These are phyloP conservation scores for Backusella luteola DNA, from an alignment of 192 early-diverging fungal species.

Conservation along the genomic window DNA sequence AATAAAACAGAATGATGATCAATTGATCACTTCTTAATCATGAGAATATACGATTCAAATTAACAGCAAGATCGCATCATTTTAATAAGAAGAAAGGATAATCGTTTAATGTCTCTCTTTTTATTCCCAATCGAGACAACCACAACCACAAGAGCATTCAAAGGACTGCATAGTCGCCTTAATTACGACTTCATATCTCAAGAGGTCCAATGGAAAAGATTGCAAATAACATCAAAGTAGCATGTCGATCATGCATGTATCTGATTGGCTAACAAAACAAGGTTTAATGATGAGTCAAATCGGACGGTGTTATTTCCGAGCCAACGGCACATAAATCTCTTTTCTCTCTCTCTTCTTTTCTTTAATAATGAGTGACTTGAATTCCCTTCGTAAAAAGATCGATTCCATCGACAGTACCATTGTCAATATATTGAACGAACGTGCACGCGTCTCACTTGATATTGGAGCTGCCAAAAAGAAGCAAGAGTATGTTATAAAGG, in stretches of 20 bases:
- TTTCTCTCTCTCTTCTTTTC: not conserved
- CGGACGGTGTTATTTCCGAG: not conserved
- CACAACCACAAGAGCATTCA: too few relatives aligned
- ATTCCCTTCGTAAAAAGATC: constrained; percentile 61
- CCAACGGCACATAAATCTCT: not conserved
- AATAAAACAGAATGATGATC: too few relatives aligned
- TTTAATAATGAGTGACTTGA: constrained; percentile 46
- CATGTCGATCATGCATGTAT: not conserved
- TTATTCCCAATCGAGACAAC: too few relatives aligned
- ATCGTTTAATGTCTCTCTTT: too few relatives aligned
- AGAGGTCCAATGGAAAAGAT: too few relatives aligned
- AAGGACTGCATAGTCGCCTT: too few relatives aligned
- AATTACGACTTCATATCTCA: too few relatives aligned
- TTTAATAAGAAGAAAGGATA: too few relatives aligned
- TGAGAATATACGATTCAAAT: too few relatives aligned
- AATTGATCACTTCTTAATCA: too few relatives aligned
- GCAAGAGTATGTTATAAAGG: constrained; percentile 13
- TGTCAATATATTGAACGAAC: constrained; percentile 78
- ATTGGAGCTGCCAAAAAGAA: constrained; percentile 72
- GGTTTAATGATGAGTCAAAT: not conserved
- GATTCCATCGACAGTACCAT: constrained; percentile 73
- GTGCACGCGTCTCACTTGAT: constrained; percentile 75
- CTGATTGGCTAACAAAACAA: not conserved
- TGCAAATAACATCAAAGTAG: too few relatives aligned
- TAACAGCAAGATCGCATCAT: too few relatives aligned